Conservation (phyloP, 1,284 basidiomycete species). For the Trichosporon sp. region DNA sequence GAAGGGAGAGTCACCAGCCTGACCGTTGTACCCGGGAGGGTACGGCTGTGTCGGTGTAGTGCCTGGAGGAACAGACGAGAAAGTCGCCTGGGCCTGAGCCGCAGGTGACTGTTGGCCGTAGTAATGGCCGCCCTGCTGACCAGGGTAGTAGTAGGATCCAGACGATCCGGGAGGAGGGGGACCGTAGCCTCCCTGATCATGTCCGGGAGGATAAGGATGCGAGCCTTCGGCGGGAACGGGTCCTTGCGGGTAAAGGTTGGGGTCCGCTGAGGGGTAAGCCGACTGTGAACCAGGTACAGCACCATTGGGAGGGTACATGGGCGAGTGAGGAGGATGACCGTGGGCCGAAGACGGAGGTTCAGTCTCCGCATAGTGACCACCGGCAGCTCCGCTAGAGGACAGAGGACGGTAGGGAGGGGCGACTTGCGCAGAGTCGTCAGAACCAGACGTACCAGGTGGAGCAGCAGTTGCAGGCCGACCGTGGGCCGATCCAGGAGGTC, state of each 20-base stretch:
- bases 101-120: conserved; percentile 34
- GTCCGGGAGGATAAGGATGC: conserved; percentile 32
- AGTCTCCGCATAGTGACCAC: conserved; percentile 51
- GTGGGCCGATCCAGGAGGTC: conserved; percentile 37
- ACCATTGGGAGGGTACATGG: conserved; percentile 42
- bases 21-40: conserved; percentile 29
- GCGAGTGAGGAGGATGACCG: conserved; percentile 49
- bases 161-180: conserved; percentile 42
- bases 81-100: conserved; percentile 26
- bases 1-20: conserved; percentile 51
- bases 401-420: conserved; percentile 51
- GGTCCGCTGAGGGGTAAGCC: conserved; percentile 38
- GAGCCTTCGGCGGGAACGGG: conserved; percentile 35
- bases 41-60: conserved; percentile 27
- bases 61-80: conserved; percentile 23
- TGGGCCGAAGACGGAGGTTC: conserved; percentile 52
- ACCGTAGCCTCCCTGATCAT: conserved; percentile 33
- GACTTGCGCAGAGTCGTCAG: conserved; percentile 40
- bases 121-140: conserved; percentile 35
- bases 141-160: conserved; percentile 40
- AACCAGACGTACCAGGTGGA: conserved; percentile 39
- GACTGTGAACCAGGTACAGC: conserved; percentile 32
- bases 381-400: conserved; percentile 48
- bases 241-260: conserved; percentile 40
- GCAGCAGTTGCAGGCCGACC: conserved; percentile 33